Evolutionary conservation across 23 red algal genomes (phyloP).

Genomic region (Cyanidiococcus yangmingshanensis): DNA sequence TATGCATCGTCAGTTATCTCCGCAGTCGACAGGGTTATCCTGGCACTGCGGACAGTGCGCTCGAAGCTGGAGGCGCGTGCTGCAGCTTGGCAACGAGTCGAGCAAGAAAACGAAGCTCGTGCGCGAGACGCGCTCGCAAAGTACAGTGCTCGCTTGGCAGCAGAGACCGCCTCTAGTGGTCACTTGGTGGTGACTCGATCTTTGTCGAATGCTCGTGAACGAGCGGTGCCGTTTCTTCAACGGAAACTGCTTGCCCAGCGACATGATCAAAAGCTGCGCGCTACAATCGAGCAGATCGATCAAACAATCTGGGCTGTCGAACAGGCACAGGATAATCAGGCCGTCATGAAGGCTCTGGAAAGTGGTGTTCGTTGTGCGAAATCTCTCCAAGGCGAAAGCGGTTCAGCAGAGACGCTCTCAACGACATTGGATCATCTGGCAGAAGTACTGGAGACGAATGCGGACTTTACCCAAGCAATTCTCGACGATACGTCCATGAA

Average conservation of each 20-base stretch:
- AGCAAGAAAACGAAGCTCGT: not conserved
- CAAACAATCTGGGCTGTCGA: not conserved
- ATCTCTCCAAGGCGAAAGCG: not conserved
- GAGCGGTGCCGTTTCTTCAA: not conserved
- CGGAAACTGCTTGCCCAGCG: not conserved
- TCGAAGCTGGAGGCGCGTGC: not conserved
- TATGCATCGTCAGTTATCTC: not conserved
- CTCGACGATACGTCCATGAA: not conserved
- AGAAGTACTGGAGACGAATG: not conserved
- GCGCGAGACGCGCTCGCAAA: not conserved
- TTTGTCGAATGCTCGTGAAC: not conserved
- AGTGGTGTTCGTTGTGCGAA: not conserved
- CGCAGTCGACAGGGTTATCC: not conserved
- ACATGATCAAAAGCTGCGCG: not conserved
- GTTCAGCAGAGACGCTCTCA: not conserved
- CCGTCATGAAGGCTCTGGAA: not conserved
- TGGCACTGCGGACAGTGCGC: not conserved
- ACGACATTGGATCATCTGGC: not conserved
- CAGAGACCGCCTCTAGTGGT: not conserved
- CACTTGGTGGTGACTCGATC: not conserved
- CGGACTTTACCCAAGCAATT: not conserved
- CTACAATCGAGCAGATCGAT: not conserved
- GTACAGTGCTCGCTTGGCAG: not conserved
- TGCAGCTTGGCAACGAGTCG: constrained; percentile 2
- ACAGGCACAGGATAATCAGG: constrained; percentile 5